Percentiles rank a stretch among this genome's conserved stretches.
Evolutionary conservation across 108 stramenopile species (phyloP).

Genomic region (Licmophora abbreviata): DNA sequence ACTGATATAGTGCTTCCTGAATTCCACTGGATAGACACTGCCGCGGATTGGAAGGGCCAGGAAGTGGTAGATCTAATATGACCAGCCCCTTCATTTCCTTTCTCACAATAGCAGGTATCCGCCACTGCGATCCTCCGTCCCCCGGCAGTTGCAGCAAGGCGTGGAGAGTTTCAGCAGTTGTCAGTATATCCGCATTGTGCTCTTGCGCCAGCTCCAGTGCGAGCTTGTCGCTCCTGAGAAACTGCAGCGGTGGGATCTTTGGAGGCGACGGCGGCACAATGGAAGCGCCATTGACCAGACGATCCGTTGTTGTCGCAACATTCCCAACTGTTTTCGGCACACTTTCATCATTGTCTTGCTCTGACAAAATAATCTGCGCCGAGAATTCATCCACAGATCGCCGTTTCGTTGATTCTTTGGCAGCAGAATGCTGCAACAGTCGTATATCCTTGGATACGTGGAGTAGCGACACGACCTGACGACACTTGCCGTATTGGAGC

Average conservation of each 20-base stretch:
- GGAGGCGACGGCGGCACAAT: not conserved
- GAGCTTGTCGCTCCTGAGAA: slow-evolving; percentile 12
- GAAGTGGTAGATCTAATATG: slow-evolving; percentile 15
- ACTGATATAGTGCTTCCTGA: slow-evolving; percentile 18
- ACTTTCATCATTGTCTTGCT: not conserved
- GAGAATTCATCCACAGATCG: slow-evolving; percentile 6
- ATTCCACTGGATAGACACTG: slow-evolving; percentile 17
- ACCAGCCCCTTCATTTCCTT: not conserved
- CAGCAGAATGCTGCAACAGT: too few relatives aligned
- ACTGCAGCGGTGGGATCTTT: not conserved
- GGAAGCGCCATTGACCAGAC: not conserved
- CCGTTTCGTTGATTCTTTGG: too few relatives aligned
- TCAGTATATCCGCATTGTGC: slow-evolving; percentile 14
- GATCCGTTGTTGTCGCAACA: too few relatives aligned
- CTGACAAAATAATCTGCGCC: not conserved
- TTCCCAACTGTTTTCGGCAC: not conserved
- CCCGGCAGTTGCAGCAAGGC: slow-evolving; percentile 17
- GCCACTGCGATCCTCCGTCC: slow-evolving; percentile 13
- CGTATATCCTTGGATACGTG: slow-evolving; percentile 4
- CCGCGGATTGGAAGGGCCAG: slow-evolving; percentile 13
- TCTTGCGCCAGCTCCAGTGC: slow-evolving; percentile 15
- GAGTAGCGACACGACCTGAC: slow-evolving; percentile 10
- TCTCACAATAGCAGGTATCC: slow-evolving; percentile 3
- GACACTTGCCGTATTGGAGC: slow-evolving; percentile 14
- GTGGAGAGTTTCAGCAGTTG: slow-evolving; percentile 16